These are phyloP conservation scores for Aspergillus avenaceus DNA, from an alignment of 495 filamentous ascomycete species.

Conservation along the genomic window DNA sequence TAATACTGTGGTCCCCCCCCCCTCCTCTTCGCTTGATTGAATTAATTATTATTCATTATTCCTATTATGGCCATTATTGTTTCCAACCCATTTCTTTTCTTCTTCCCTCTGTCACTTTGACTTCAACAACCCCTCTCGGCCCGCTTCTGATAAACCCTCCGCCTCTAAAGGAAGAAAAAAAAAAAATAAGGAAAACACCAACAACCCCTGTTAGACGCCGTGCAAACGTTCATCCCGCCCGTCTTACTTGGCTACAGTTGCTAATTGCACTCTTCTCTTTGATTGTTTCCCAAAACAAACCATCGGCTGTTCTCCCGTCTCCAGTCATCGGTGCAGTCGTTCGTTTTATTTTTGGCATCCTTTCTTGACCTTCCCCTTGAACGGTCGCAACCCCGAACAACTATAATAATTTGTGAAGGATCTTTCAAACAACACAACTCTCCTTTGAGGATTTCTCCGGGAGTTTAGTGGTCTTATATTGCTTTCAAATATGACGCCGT, in stretches of 20 bases:
- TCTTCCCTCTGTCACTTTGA: constrained; percentile 10
- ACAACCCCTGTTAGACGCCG: constrained; percentile 15
- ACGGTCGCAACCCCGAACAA: too few relatives aligned
- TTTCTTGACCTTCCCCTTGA: not conserved
- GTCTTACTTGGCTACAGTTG: constrained; percentile 1
- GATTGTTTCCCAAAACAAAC: not conserved
- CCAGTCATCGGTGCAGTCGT: not conserved
- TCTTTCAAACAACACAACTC: too few relatives aligned
- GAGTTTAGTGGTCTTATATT: constrained; percentile 16
- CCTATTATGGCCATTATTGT: constrained; percentile 7
- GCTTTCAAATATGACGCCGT: constrained; percentile 38
- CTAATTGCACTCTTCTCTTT: constrained; percentile 2
- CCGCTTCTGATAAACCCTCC: constrained; percentile 16
- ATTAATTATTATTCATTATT: constrained; percentile 3
- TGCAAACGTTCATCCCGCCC: constrained; percentile 13
- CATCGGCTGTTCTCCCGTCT: not conserved
- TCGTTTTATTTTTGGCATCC: constrained; percentile 2
- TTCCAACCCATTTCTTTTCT: not conserved
- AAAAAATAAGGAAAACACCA: too few relatives aligned
- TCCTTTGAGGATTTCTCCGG: constrained; percentile 11
- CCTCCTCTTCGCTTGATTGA: constrained; percentile 1
- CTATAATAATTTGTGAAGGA: too few relatives aligned
- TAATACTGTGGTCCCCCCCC: constrained; percentile 11
- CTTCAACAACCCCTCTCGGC: constrained; percentile 20
- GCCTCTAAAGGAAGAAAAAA: too few relatives aligned